Percentiles rank a stretch among this genome's conserved stretches.
These are phyloP conservation scores for Neurospora hispaniola DNA, from an alignment of 495 filamentous ascomycete species.

Conservation along the genomic window DNA sequence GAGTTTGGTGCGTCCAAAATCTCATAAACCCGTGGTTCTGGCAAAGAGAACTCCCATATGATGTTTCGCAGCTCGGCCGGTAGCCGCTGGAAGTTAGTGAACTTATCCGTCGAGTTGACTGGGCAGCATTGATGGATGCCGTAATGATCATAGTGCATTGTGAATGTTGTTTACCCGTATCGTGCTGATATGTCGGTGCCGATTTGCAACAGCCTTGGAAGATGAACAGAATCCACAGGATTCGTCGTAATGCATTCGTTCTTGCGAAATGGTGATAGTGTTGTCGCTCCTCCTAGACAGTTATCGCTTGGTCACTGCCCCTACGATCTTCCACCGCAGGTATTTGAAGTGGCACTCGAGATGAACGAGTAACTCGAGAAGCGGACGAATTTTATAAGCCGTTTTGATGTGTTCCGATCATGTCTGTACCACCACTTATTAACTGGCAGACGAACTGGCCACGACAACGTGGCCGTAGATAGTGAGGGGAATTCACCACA, in stretches of 20 bases:
- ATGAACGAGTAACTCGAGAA: neutral
- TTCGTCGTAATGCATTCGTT: neutral
- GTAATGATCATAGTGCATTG: slow-evolving; percentile 15
- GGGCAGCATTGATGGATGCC: slow-evolving; percentile 14
- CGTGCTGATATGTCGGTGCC: neutral
- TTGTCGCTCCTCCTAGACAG: neutral
- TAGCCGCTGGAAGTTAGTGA: slow-evolving; percentile 20
- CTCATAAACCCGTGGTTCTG: slow-evolving; percentile 37
- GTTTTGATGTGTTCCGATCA: neutral
- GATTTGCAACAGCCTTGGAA: neutral
- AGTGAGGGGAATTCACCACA: neutral
- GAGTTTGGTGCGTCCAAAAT: slow-evolving; percentile 37
- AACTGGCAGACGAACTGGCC: neutral
- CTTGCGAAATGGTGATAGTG: neutral
- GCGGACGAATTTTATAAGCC: neutral
- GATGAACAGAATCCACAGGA: slow-evolving; percentile 2
- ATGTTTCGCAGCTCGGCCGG: slow-evolving; percentile 30
- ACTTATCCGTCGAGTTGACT: slow-evolving; percentile 15
- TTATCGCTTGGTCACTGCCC: neutral
- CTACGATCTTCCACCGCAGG: neutral
- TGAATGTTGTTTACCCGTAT: slow-evolving; percentile 2
- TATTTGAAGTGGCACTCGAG: neutral
- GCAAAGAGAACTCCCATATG: slow-evolving; percentile 36
- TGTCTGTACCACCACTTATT: neutral
- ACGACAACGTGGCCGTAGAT: neutral